phyloP scores from a whole-genome alignment of 495 filamentous ascomycete species.

The Lepidopterella palustris region DNA sequence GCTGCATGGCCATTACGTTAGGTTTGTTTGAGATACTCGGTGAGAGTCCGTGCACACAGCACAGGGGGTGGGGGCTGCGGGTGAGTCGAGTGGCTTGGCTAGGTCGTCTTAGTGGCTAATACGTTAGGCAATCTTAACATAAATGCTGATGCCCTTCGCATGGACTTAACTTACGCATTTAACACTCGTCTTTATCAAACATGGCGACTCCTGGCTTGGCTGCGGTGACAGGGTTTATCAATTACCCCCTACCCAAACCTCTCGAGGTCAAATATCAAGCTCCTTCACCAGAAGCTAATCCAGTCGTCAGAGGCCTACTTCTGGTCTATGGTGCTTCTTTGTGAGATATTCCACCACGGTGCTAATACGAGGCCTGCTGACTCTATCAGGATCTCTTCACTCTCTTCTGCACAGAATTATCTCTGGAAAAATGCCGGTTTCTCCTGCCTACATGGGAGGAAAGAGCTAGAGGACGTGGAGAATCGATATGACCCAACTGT shows the following conservation, averaged over 20 bases:
- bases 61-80: too few relatives aligned
- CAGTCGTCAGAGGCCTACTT: constrained; percentile 28
- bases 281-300: constrained; percentile 25
- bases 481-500: constrained; percentile 81
- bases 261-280: constrained; percentile 27
- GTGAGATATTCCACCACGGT: constrained; percentile 9
- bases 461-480: constrained; percentile 51
- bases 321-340: constrained; percentile 27
- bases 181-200: background rate
- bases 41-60: too few relatives aligned
- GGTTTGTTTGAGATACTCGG: too few relatives aligned
- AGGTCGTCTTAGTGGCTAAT: too few relatives aligned
- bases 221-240: constrained; percentile 10
- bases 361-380: constrained; percentile 1
- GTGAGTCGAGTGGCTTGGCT: too few relatives aligned
- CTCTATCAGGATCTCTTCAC: constrained; percentile 45
- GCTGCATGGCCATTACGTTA: too few relatives aligned
- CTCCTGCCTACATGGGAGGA: constrained; percentile 49
- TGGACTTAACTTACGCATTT: background rate
- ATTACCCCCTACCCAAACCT: constrained; percentile 24
- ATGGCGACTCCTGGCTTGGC: background rate
- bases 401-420: constrained; percentile 49
- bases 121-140: background rate
- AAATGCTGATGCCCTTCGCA: background rate
- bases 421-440: constrained; percentile 78